Percentiles rank a stretch among this genome's conserved stretches.
Evolutionary conservation across 306 rosid genomes (phyloP).

Genomic region (Canavalia gladiata): DNA sequence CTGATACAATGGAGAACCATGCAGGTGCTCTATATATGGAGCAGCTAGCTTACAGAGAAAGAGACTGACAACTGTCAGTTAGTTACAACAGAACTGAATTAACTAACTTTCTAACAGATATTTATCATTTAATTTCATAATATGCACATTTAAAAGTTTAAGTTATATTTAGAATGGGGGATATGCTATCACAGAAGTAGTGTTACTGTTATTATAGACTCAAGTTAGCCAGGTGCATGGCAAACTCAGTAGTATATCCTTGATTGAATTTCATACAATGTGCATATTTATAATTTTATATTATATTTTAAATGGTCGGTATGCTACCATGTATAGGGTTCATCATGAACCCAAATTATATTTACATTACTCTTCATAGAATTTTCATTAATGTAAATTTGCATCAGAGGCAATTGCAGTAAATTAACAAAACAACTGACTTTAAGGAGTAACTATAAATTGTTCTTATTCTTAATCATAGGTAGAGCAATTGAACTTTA

Average conservation of each 20-base stretch:
- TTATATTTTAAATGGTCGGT: neutral
- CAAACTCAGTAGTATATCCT: neutral
- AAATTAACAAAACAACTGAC: neutral
- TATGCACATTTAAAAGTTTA: neutral
- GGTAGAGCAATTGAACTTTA: neutral
- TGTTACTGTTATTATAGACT: neutral
- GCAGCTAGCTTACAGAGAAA: too few species aligned
- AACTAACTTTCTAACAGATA: neutral
- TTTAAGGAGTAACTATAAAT: neutral
- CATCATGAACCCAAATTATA: neutral
- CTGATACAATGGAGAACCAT: too few species aligned
- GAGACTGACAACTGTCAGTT: too few species aligned
- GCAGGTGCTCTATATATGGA: too few species aligned
- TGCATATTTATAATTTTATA: neutral
- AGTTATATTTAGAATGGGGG: neutral
- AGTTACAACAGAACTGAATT: too few species aligned
- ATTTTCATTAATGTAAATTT: neutral
- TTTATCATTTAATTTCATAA: neutral
- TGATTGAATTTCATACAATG: neutral
- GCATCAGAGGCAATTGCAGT: neutral
- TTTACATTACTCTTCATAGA: neutral
- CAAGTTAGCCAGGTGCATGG: neutral
- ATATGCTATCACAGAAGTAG: neutral
- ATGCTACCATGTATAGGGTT: neutral
- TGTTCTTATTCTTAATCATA: slow-evolving; percentile 31